Conservation (phyloP, 2,329 filamentous ascomycete species). For the Purpureocillium lavendulum region DNA sequence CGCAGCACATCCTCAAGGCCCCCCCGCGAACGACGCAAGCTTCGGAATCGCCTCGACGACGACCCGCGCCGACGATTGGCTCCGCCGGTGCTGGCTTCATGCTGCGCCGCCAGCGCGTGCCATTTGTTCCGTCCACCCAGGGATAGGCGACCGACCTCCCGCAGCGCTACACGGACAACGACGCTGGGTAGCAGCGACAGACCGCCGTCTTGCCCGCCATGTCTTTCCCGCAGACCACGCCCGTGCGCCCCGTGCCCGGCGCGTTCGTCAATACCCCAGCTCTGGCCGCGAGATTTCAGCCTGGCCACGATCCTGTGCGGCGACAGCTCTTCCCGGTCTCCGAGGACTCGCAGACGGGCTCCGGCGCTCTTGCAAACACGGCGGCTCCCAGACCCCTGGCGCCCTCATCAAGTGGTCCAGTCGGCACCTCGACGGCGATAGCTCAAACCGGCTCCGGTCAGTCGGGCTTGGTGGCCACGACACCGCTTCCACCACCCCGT, state of each 20-base stretch:
- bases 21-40: conserved; percentile 2
- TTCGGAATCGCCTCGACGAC: conserved; percentile 5
- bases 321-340: conserved; percentile 39
- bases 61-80: conserved; percentile 6
- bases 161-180: too few species aligned
- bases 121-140: conserved; percentile 8
- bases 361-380: conserved; percentile 6
- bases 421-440: conserved; percentile 13
- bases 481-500: conserved; percentile 33
- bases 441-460: conserved; percentile 11
- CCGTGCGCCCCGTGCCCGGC: conserved; percentile 65
- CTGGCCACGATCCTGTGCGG: conserved; percentile 36
- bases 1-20: conserved; percentile 2
- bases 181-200: too few species aligned
- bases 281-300: conserved; percentile 38
- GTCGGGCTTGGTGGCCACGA: conserved; percentile 20
- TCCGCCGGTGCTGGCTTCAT: conserved; percentile 11
- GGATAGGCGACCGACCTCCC: neutral
- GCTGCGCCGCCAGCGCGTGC: conserved; percentile 14
- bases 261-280: conserved; percentile 71
- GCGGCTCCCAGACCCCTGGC: conserved; percentile 7
- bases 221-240: conserved; percentile 52
- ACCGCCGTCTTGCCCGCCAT: conserved; percentile 26
- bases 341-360: conserved; percentile 14
- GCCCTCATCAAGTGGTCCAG: neutral